phyloP scores from a whole-genome alignment of 805 yeast genomes.

The Candida pseudofarinosa region DNA sequence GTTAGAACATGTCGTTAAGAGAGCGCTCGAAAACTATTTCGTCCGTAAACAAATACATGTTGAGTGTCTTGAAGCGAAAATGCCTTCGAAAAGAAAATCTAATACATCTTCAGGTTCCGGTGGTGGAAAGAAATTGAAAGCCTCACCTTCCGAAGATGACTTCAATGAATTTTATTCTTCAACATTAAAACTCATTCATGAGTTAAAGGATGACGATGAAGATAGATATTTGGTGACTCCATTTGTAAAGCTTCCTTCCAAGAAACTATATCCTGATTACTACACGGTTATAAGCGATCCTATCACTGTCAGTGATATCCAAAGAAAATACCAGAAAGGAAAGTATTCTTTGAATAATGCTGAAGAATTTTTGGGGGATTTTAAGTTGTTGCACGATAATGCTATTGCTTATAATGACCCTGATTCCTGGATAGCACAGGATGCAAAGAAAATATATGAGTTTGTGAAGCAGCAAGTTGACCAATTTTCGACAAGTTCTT shows the following conservation, averaged over 20 bases:
- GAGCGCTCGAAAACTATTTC: not conserved
- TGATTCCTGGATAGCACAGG: conserved; percentile 55
- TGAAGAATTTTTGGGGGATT: conserved; percentile 33
- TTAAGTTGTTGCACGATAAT: conserved; percentile 32
- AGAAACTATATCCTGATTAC: conserved; percentile 38
- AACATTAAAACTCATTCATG: conserved; percentile 28
- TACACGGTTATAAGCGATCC: conserved; percentile 32
- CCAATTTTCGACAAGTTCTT: conserved; percentile 21
- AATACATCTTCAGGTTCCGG: conserved; percentile 2
- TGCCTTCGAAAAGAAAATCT: conserved; percentile 23
- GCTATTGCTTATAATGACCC: conserved; percentile 40
- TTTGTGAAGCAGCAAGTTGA: conserved; percentile 51
- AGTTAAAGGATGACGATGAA: conserved; percentile 27
- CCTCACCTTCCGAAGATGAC: conserved; percentile 19
- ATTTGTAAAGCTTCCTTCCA: conserved; percentile 32
- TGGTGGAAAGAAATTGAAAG: conserved; percentile 13
- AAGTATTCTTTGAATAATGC: conserved; percentile 36
- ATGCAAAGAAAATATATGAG: conserved; percentile 54
- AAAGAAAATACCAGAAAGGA: conserved; percentile 38
- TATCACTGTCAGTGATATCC: conserved; percentile 30
- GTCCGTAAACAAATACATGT: not conserved
- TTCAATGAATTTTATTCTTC: conserved; percentile 24
- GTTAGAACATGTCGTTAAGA: not conserved
- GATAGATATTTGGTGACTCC: conserved; percentile 21
- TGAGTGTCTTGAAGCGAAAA: conserved; percentile 2